Evolutionary conservation across 108 stramenopile species (phyloP), one percentile per base, ranked within the genome.

Genomic region (Cylindrotheca fusiformis): DNA sequence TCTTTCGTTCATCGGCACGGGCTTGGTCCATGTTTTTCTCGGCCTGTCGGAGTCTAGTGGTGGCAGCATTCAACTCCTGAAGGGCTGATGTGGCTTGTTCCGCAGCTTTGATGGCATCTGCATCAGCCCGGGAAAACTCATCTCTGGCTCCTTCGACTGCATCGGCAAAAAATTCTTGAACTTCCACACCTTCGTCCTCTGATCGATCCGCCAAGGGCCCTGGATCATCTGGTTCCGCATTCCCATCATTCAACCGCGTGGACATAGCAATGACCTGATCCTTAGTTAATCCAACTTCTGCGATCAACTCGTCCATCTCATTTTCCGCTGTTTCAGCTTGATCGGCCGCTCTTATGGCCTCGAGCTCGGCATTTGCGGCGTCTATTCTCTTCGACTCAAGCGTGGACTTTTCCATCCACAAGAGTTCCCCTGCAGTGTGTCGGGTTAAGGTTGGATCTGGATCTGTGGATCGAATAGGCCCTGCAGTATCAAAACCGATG

Each of bases 101-200:
- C 2, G 79, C 65, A 57, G 84, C 82, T 50, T 75, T 75, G 32
- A 80, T 72, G 26, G 89, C 81, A 26, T 73, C 72, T 22, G 74
- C 65, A 31, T 65, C 71, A 14, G 86, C 82, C 30, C 73, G 72
- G 12, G 61, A 58, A 32, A 67, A 78, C 8, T 70, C 50, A 48
- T 60, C 30, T 19, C 76, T 73, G 21, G 81, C 72, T 24, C 58
- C 72, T 36, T 84, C 78, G 10, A 91, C 83, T 10, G 72, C 66
- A 51, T 81, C 77, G 25, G 79, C 74, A 66, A 87, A 81, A 24
- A 80, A 79, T 25, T 82, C 77, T 52, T 82, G 74, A 0, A 91
- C 74, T 62, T 86, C 83, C 17, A 84, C 57, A 19, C 82, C 85
- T 75, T 83, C 82, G 0, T 67, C 74, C 31, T 70, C 58, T 5